Conservation (phyloP, 176 grass and related monocot species). For the Rhipidocladum racemiflorum region DNA sequence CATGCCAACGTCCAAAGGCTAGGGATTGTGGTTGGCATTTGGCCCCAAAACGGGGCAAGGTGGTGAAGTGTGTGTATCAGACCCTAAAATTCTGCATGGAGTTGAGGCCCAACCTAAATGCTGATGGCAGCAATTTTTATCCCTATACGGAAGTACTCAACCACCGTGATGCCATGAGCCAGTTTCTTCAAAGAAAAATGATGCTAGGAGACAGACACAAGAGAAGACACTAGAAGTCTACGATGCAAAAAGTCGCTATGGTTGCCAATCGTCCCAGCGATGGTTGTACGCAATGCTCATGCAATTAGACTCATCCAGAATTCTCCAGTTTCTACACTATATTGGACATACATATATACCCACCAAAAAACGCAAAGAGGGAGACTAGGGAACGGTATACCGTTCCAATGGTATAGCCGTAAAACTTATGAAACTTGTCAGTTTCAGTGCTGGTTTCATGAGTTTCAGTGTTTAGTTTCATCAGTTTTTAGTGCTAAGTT, state of each 20-base stretch:
- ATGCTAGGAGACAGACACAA: background rate
- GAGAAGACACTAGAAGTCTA: background rate
- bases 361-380: no score
- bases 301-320: background rate
- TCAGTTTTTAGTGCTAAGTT: no score
- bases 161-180: background rate
- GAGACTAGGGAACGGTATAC: no score
- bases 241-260: background rate
- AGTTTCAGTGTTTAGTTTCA: no score
- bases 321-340: background rate
- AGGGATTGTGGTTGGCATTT: background rate
- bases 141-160: slow-evolving; percentile 7
- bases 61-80: background rate
- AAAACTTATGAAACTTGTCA: no score
- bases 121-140: slow-evolving; percentile 21
- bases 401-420: no score
- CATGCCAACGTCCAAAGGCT: background rate
- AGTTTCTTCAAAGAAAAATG: background rate
- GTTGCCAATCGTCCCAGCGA: background rate
- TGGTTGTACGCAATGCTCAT: background rate
- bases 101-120: slow-evolving; percentile 2
- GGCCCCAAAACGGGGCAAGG: background rate
- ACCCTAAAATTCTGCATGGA: background rate
- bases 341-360: background rate
- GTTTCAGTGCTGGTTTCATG: no score